Conservation (phyloP, 1,139 yeast genomes). For the Debaryomyces psychrophilus region DNA sequence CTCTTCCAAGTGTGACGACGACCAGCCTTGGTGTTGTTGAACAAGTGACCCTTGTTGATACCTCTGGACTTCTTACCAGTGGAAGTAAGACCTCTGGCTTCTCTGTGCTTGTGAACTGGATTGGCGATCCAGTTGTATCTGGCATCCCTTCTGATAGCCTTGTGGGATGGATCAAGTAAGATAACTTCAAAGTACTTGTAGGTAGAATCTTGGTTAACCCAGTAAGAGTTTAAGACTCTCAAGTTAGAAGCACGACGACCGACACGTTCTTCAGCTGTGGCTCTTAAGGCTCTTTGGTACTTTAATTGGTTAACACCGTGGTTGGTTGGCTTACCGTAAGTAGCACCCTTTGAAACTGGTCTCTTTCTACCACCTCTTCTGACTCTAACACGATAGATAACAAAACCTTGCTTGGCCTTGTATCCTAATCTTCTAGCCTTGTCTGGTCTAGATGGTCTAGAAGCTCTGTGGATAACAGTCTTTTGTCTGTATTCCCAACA, state of each 20-base stretch:
- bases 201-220: constrained; percentile 99
- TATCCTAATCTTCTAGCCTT: constrained; percentile 99
- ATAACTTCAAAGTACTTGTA: constrained; percentile 99
- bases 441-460: constrained; percentile 99
- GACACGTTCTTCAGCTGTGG: constrained; percentile 99
- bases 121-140: constrained; percentile 99
- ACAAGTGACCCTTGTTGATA: constrained; percentile 99
- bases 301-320: constrained; percentile 99
- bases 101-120: constrained; percentile 99
- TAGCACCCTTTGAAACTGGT: constrained; percentile 99
- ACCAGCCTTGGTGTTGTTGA: constrained; percentile 97
- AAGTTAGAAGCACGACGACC: constrained; percentile 99
- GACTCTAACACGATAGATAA: constrained; percentile 97
- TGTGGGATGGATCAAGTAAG: constrained; percentile 96
- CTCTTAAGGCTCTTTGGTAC: constrained; percentile 97
- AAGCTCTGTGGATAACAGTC: constrained; percentile 97
- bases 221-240: constrained; percentile 99
- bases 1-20: constrained; percentile 99
- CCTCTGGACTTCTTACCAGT: constrained; percentile 99
- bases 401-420: constrained; percentile 99
- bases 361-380: constrained; percentile 99
- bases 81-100: constrained; percentile 97
- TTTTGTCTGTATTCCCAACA: constrained; percentile 99
- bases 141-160: constrained; percentile 98
- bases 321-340: constrained; percentile 99